A percentile compares a stretch with the other conserved stretches of the same genome.
phyloP scores from a whole-genome alignment of 23 red algal species.

The Gracilaria gracilis region DNA sequence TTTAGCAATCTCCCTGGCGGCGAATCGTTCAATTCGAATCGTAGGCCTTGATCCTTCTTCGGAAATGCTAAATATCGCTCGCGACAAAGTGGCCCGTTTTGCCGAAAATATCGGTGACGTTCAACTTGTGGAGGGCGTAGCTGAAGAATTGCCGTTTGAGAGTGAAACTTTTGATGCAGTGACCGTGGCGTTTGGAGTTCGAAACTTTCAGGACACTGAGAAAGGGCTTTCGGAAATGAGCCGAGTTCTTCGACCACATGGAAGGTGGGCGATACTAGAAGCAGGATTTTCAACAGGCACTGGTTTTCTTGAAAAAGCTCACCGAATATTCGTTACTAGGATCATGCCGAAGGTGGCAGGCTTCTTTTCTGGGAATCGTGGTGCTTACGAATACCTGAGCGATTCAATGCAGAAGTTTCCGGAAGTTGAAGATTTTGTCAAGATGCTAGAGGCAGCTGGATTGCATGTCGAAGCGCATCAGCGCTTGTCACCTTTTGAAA shows the following conservation, averaged over 20 bases:
- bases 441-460: conserved; percentile 61
- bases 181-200: conserved; percentile 90
- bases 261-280: conserved; percentile 81
- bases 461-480: conserved; percentile 34
- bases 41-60: conserved; percentile 82
- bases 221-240: conserved; percentile 78
- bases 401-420: conserved; percentile 75
- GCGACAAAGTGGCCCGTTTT: neutral
- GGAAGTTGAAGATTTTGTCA: conserved; percentile 26
- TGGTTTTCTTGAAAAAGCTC: conserved; percentile 6
- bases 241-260: conserved; percentile 62
- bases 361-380: conserved; percentile 43
- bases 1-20: conserved; percentile 66
- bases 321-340: conserved; percentile 61
- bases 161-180: conserved; percentile 76
- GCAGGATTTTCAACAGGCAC: conserved; percentile 24
- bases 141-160: conserved; percentile 76
- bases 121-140: conserved; percentile 41
- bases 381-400: conserved; percentile 64
- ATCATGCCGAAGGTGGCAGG: conserved; percentile 72
- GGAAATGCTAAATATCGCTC: conserved; percentile 76
- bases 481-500: conserved; percentile 45
- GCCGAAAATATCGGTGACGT: conserved; percentile 10
- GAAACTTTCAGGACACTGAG: conserved; percentile 87
- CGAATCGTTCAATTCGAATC: conserved; percentile 49